phyloP scores from a whole-genome alignment of 2,329 filamentous ascomycete species.

The Cercospora brassicicola region DNA sequence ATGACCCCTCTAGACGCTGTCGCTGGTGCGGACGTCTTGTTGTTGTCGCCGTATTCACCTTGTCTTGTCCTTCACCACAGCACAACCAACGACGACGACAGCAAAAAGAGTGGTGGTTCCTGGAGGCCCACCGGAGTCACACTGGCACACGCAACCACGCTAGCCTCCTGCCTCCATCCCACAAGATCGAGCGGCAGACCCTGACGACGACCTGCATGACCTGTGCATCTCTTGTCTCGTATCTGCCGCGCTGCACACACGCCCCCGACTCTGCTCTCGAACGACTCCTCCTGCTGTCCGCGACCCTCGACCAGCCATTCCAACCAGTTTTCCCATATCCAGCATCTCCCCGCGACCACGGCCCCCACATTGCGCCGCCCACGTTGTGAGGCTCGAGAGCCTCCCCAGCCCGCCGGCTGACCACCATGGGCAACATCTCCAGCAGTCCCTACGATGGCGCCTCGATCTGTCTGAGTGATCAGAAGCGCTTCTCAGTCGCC shows the following conservation, averaged over 20 bases:
- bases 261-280: neutral
- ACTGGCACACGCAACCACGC: neutral
- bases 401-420: slow-evolving; percentile 22
- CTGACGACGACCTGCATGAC: neutral
- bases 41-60: neutral
- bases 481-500: slow-evolving; percentile 84
- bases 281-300: neutral
- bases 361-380: slow-evolving; percentile 27
- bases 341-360: slow-evolving; percentile 16
- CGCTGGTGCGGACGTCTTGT: neutral
- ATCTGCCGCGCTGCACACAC: neutral
- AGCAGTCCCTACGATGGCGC: slow-evolving; percentile 84
- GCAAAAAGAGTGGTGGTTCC: neutral
- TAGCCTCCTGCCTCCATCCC: neutral
- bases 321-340: slow-evolving; percentile 9
- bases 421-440: slow-evolving; percentile 83
- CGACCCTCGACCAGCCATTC: slow-evolving; percentile 5
- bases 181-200: neutral
- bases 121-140: neutral
- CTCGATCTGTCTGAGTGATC: slow-evolving; percentile 82
- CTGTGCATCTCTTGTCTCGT: neutral
- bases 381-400: slow-evolving; percentile 24
- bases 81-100: neutral
- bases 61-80: neutral
- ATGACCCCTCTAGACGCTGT: neutral